These are phyloP conservation scores for Cladosporium oxysporum DNA, from an alignment of 2,329 filamentous ascomycete species.

Conservation along the genomic window DNA sequence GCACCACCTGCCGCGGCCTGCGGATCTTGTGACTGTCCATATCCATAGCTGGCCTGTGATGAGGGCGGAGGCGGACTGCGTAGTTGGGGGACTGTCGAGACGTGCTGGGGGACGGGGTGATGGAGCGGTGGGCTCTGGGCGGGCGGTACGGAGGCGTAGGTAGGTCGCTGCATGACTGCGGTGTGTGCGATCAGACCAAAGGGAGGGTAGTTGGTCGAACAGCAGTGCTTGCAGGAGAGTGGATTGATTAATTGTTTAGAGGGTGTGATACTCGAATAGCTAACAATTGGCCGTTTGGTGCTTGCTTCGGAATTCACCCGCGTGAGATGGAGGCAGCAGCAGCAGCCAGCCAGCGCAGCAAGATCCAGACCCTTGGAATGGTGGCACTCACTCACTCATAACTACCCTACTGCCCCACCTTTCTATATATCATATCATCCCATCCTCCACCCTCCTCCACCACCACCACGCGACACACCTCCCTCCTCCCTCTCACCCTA, in stretches of 20 bases:
- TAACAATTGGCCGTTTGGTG: slow-evolving; percentile 15
- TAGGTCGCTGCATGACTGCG: slow-evolving; percentile 76
- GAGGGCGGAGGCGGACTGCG: slow-evolving; percentile 85
- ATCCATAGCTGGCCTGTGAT: slow-evolving; percentile 66
- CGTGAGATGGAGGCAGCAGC: background rate
- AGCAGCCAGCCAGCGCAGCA: background rate
- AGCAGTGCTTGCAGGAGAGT: background rate
- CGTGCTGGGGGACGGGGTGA: slow-evolving; percentile 96
- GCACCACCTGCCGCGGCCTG: slow-evolving; percentile 23
- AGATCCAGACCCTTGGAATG: background rate
- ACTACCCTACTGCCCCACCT: slow-evolving; percentile 13
- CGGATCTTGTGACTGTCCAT: slow-evolving; percentile 51
- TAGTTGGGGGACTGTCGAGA: slow-evolving; percentile 95
- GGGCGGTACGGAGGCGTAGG: slow-evolving; percentile 72
- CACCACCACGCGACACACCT: background rate
- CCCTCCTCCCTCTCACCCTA: background rate
- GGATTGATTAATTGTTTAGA: background rate
- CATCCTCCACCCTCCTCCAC: background rate
- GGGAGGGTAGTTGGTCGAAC: background rate
- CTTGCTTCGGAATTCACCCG: slow-evolving; percentile 14
- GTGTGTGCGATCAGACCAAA: background rate
- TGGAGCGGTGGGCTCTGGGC: slow-evolving; percentile 87
- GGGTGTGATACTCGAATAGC: background rate
- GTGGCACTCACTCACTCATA: background rate
- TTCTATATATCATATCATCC: background rate